Evolutionary conservation across 2,329 filamentous ascomycete species (phyloP).

Genomic region (Colletotrichum musae): DNA sequence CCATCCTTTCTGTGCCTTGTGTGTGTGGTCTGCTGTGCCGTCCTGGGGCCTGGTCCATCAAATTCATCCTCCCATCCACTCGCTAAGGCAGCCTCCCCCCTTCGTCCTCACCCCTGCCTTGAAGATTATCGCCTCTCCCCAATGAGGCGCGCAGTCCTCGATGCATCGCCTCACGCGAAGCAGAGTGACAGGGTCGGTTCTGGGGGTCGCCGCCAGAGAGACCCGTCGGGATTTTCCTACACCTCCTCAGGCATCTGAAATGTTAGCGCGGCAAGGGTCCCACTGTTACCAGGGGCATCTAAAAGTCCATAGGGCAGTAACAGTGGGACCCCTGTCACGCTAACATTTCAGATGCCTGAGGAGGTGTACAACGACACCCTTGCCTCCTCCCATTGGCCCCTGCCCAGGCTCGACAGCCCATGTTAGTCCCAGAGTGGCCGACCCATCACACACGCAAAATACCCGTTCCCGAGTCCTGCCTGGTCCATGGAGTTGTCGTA

Average conservation of each 20-base stretch:
- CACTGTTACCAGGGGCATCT: too few relatives aligned
- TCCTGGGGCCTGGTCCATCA: slow-evolving; percentile 31
- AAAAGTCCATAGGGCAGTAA: too few relatives aligned
- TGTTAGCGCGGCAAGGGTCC: too few relatives aligned
- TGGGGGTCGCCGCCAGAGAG: slow-evolving; percentile 19
- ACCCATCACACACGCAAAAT: slow-evolving; percentile 36
- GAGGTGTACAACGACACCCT: slow-evolving; percentile 37
- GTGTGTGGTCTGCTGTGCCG: slow-evolving; percentile 1
- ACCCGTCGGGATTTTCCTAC: slow-evolving; percentile 28
- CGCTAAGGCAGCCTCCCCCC: slow-evolving; percentile 6
- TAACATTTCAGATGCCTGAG: too few relatives aligned
- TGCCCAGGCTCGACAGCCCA: slow-evolving; percentile 22
- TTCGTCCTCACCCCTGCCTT: slow-evolving; percentile 11
- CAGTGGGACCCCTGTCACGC: too few relatives aligned
- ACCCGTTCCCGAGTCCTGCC: slow-evolving; percentile 38
- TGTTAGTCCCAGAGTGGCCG: slow-evolving; percentile 33
- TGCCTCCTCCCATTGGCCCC: slow-evolving; percentile 28
- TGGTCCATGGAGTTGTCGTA: slow-evolving; percentile 36
- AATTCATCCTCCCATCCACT: slow-evolving; percentile 12
- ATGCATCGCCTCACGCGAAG: slow-evolving; percentile 38
- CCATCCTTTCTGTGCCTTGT: slow-evolving; percentile 14
- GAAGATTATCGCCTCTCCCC: slow-evolving; percentile 29
- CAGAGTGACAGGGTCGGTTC: slow-evolving; percentile 17
- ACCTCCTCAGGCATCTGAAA: too few relatives aligned
- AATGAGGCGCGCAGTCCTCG: slow-evolving; percentile 29